phyloP scores from a whole-genome alignment of 2,329 filamentous ascomycete species.

The Ceratocystis cacaofunesta region DNA sequence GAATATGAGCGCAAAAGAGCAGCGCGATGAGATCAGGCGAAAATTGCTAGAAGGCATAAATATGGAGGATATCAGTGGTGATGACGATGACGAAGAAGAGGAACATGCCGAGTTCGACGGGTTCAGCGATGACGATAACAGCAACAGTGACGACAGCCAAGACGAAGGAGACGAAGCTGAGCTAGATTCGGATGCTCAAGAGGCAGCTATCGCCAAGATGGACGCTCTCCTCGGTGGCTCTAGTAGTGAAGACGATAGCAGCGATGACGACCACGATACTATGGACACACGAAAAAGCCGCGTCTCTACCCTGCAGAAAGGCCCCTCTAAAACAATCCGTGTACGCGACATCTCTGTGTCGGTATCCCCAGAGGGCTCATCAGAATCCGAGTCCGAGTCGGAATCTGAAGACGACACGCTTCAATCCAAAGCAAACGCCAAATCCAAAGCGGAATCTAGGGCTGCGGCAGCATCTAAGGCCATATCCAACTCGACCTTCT shows the following conservation, averaged over 20 bases:
- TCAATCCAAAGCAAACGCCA: constrained; percentile 13
- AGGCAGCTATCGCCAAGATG: constrained; percentile 30
- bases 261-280: constrained; percentile 20
- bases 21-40: constrained; percentile 8
- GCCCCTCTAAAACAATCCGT: constrained; percentile 17
- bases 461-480: constrained; percentile 12
- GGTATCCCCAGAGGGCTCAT: constrained; percentile 16
- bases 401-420: constrained; percentile 15
- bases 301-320: background rate
- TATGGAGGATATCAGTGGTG: constrained; percentile 16
- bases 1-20: constrained; percentile 20
- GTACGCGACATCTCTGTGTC: constrained; percentile 28
- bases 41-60: constrained; percentile 14
- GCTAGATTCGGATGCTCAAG: constrained; percentile 22
- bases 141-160: constrained; percentile 19
- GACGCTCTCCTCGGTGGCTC: constrained; percentile 33
- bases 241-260: constrained; percentile 29
- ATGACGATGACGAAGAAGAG: constrained; percentile 24
- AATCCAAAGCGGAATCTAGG: constrained; percentile 20
- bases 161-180: constrained; percentile 24
- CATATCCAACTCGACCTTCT: constrained; percentile 41
- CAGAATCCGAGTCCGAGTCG: background rate
- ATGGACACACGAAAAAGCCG: background rate
- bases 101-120: constrained; percentile 18
- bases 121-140: constrained; percentile 19